Conservation (phyloP, 2,329 filamentous ascomycete genomes). For the Aureobasidium lini region DNA sequence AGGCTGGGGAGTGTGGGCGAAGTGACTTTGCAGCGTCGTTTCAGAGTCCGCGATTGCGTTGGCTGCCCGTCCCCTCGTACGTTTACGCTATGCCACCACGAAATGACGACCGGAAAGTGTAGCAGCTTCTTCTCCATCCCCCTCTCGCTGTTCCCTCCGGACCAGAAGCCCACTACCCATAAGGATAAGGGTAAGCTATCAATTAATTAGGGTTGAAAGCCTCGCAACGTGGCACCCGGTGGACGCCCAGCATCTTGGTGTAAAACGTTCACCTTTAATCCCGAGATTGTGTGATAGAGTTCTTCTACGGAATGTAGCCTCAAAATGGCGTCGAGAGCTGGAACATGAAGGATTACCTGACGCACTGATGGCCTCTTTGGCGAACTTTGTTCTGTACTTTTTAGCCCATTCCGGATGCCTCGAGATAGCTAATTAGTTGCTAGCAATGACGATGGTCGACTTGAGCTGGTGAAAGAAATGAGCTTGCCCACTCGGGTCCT, state of each 20-base stretch:
- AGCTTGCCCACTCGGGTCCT: background rate
- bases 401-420: constrained; percentile 6
- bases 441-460: background rate
- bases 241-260: background rate
- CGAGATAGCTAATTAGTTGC: background rate
- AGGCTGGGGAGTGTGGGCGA: background rate
- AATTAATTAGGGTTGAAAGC: background rate
- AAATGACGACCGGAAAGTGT: background rate
- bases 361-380: background rate
- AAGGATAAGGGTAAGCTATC: background rate
- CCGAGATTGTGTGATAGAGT: constrained; percentile 8
- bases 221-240: constrained; percentile 9
- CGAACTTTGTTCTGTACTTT: constrained; percentile 13
- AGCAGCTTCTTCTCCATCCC: background rate
- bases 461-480: background rate
- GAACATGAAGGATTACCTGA: constrained; percentile 10
- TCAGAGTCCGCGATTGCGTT: background rate
- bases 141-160: constrained; percentile 5
- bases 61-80: background rate
- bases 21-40: constrained; percentile 1
- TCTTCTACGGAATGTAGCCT: constrained; percentile 1
- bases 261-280: constrained; percentile 4
- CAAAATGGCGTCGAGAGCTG: background rate
- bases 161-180: background rate
- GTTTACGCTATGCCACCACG: constrained; percentile 5